phyloP scores from a whole-genome alignment of 2,329 filamentous ascomycete species.

The Rhinocladiella similis region DNA sequence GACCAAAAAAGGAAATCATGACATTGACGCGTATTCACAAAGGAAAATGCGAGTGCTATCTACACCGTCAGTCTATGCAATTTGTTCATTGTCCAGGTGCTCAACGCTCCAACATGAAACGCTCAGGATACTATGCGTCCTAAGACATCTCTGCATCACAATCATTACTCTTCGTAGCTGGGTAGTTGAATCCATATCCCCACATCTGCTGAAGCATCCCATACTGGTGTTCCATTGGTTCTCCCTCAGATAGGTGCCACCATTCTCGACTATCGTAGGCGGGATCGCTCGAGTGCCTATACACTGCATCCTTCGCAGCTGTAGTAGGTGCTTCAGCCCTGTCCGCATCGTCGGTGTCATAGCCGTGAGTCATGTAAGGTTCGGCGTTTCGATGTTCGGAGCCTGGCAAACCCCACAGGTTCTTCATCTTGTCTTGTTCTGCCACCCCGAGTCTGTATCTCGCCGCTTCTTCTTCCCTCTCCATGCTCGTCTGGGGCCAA shows the following conservation, averaged over 20 bases:
- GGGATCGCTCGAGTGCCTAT: slow-evolving; percentile 42
- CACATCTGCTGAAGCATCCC: slow-evolving; percentile 38
- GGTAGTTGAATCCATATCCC: slow-evolving; percentile 17
- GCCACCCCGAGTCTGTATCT: slow-evolving; percentile 59
- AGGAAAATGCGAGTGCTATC: neutral
- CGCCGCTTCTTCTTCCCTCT: slow-evolving; percentile 57
- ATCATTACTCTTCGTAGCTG: slow-evolving; percentile 13
- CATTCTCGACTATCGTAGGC: slow-evolving; percentile 41
- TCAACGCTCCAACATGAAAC: slow-evolving; percentile 1
- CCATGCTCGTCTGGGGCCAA: slow-evolving; percentile 58
- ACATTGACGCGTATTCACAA: neutral
- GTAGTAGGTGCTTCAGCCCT: neutral
- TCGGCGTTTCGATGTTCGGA: slow-evolving; percentile 55
- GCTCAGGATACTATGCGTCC: neutral
- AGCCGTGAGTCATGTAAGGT: slow-evolving; percentile 83
- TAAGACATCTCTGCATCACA: slow-evolving; percentile 26
- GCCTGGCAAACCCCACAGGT: slow-evolving; percentile 18
- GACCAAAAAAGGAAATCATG: neutral
- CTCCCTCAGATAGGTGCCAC: slow-evolving; percentile 35
- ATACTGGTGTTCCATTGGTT: slow-evolving; percentile 42
- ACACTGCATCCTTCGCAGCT: slow-evolving; percentile 24
- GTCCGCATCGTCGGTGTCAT: slow-evolving; percentile 44
- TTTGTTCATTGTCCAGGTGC: neutral
- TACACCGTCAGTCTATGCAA: slow-evolving; percentile 22
- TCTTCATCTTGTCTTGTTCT: slow-evolving; percentile 51